A percentile compares a stretch with the other conserved stretches of the same genome.
These are phyloP conservation scores for Lasiosphaeria ovina DNA, from an alignment of 495 filamentous ascomycete genomes.

Conservation along the genomic window DNA sequence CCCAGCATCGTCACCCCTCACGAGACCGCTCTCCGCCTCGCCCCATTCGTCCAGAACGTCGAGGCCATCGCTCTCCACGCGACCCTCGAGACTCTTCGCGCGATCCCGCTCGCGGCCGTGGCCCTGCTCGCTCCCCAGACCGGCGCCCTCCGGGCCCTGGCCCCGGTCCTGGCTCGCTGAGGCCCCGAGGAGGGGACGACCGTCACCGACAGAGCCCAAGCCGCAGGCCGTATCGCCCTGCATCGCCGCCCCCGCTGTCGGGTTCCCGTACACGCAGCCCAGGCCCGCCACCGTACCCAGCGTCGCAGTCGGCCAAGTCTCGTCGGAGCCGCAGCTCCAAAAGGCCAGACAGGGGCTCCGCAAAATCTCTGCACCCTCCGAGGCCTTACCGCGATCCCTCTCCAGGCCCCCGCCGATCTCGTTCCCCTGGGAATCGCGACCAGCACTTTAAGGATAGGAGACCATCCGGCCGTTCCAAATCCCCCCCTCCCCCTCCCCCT, in stretches of 20 bases:
- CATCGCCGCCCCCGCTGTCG: slow-evolving; percentile 31
- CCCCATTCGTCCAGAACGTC: slow-evolving; percentile 27
- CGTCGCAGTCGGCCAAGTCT: slow-evolving; percentile 36
- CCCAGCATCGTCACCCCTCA: slow-evolving; percentile 21
- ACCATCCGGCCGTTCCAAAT: slow-evolving; percentile 31
- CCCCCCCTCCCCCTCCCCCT: slow-evolving; percentile 27
- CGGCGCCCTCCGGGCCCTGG: slow-evolving; percentile 19
- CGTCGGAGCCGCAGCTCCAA: slow-evolving; percentile 33
- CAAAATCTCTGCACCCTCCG: slow-evolving; percentile 22
- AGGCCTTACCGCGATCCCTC: slow-evolving; percentile 25
- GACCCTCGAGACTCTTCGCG: slow-evolving; percentile 32
- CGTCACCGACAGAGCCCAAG: slow-evolving; percentile 3
- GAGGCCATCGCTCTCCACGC: slow-evolving; percentile 28
- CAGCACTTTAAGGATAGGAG: slow-evolving; percentile 23
- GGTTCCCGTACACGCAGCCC: slow-evolving; percentile 37
- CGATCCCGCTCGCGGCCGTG: slow-evolving; percentile 33
- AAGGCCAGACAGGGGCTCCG: slow-evolving; percentile 26
- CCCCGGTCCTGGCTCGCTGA: slow-evolving; percentile 16
- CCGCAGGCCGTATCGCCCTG: slow-evolving; percentile 19
- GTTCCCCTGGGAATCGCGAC: slow-evolving; percentile 31
- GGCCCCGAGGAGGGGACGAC: slow-evolving; percentile 23
- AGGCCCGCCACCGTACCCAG: slow-evolving; percentile 27
- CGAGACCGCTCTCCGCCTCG: slow-evolving; percentile 36
- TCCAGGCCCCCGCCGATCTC: slow-evolving; percentile 27
- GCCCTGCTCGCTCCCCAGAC: slow-evolving; percentile 27